A percentile compares a stretch with the other conserved stretches of the same genome.
Conservation (phyloP, 2,329 filamentous ascomycete species). For the Corynespora cassiicola region DNA sequence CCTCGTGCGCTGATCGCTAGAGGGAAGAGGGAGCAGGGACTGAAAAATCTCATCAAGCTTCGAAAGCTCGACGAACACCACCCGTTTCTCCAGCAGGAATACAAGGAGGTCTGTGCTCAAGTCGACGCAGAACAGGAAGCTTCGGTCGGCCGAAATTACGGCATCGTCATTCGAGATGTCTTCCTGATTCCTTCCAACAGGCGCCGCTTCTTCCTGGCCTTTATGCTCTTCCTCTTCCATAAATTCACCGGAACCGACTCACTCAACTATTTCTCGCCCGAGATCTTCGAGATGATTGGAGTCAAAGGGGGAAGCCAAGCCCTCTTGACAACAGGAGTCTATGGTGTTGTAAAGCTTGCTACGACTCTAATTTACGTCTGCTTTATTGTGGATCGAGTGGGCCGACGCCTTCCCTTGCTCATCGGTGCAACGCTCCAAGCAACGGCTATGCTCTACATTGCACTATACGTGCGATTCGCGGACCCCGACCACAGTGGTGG, state of each 20-base stretch:
- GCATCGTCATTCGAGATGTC: constrained; percentile 37
- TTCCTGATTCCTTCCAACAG: constrained; percentile 29
- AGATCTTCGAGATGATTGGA: constrained; percentile 51
- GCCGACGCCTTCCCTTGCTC: constrained; percentile 37
- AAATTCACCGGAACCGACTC: constrained; percentile 51
- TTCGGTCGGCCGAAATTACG: constrained; percentile 35
- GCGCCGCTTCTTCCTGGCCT: constrained; percentile 42
- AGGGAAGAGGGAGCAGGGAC: constrained; percentile 34
- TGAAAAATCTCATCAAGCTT: constrained; percentile 47
- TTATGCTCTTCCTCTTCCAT: constrained; percentile 50
- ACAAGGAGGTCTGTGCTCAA: constrained; percentile 46
- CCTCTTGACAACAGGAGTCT: constrained; percentile 48
- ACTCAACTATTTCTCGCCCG: constrained; percentile 50
- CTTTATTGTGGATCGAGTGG: constrained; percentile 42
- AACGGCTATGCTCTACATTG: constrained; percentile 42
- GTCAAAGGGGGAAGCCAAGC: constrained; percentile 14
- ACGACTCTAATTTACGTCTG: constrained; percentile 41
- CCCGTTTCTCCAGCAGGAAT: constrained; percentile 43
- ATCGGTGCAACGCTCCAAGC: constrained; percentile 38
- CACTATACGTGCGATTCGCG: constrained; percentile 44
- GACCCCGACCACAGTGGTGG: constrained; percentile 37
- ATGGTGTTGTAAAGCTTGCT: constrained; percentile 43
- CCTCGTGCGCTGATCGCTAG: constrained; percentile 44
- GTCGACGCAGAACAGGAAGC: constrained; percentile 40
- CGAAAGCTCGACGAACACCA: constrained; percentile 48